phyloP scores from a whole-genome alignment of 441 rosid genomes.

The Arabidopsis lyrata region DNA sequence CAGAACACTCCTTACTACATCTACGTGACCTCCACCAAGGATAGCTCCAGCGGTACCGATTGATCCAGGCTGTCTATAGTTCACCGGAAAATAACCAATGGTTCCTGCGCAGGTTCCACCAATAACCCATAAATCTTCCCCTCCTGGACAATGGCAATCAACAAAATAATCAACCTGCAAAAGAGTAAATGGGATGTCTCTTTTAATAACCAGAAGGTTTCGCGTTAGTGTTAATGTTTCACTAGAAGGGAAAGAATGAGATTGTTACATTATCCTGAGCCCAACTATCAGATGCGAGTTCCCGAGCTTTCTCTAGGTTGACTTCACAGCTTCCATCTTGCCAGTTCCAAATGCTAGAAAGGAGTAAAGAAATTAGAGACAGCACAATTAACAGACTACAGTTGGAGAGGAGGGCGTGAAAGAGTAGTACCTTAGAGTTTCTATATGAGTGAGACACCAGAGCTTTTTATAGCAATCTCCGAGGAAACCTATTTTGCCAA shows the following conservation, averaged over 20 bases:
- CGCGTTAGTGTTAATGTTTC: not conserved
- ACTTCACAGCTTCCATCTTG: constrained; percentile 63
- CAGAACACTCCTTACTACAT: constrained; percentile 74
- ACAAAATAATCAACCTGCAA: constrained; percentile 92
- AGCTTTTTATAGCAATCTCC: constrained; percentile 71
- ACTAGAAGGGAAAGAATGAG: not conserved
- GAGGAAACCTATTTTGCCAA: constrained; percentile 83
- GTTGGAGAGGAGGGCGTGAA: not conserved
- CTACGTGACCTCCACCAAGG: constrained; percentile 83
- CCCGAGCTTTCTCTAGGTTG: constrained; percentile 79
- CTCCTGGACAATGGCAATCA: constrained; percentile 77
- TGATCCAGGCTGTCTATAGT: constrained; percentile 49
- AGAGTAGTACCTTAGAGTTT: constrained; percentile 76
- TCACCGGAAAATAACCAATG: constrained; percentile 86
- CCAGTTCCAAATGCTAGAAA: constrained; percentile 84
- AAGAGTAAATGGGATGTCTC: not conserved
- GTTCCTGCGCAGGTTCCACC: constrained; percentile 86
- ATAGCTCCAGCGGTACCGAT: constrained; percentile 80
- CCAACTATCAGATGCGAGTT: constrained; percentile 84
- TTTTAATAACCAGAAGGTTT: not conserved
- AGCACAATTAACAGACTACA: not conserved
- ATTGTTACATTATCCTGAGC: constrained; percentile 65
- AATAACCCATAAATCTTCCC: constrained; percentile 80
- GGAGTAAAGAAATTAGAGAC: constrained; percentile 4
- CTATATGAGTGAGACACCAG: constrained; percentile 96